Evolutionary conservation across 1,284 basidiomycete genomes (phyloP).

Genomic region (Ustilago nuda): DNA sequence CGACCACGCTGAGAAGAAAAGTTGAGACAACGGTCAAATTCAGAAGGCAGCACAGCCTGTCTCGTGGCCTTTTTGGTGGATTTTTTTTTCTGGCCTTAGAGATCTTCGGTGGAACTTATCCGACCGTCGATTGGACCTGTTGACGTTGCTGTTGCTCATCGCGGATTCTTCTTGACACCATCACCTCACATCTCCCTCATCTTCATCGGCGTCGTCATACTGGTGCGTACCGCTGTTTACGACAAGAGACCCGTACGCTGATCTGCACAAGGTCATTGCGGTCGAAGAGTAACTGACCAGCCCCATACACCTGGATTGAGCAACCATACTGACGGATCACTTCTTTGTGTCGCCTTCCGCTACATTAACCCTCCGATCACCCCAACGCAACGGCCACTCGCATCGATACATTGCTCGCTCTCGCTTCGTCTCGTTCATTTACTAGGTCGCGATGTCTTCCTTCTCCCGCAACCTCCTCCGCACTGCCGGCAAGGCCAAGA

Average conservation of each 20-base stretch:
- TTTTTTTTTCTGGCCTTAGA: constrained; percentile 2
- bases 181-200: neutral
- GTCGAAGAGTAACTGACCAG: neutral
- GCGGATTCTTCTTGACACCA: constrained; percentile 3
- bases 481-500: constrained; percentile 50
- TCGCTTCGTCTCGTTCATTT: neutral
- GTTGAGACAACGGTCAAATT: constrained; percentile 15
- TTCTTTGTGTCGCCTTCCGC: neutral
- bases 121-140: neutral
- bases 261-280: neutral
- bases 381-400: neutral
- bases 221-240: constrained; percentile 4
- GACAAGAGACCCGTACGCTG: neutral
- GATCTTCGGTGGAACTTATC: neutral
- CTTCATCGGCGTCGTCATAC: constrained; percentile 17
- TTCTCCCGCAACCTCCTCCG: constrained; percentile 50
- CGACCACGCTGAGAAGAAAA: constrained; percentile 7
- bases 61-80: neutral
- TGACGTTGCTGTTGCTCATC: neutral
- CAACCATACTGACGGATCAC: neutral
- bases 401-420: neutral
- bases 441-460: constrained; percentile 42
- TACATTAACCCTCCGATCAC: neutral
- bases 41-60: neutral
- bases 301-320: neutral